Conservation (phyloP, 306 rosid genomes). For the Lathyrus oleraceus region DNA sequence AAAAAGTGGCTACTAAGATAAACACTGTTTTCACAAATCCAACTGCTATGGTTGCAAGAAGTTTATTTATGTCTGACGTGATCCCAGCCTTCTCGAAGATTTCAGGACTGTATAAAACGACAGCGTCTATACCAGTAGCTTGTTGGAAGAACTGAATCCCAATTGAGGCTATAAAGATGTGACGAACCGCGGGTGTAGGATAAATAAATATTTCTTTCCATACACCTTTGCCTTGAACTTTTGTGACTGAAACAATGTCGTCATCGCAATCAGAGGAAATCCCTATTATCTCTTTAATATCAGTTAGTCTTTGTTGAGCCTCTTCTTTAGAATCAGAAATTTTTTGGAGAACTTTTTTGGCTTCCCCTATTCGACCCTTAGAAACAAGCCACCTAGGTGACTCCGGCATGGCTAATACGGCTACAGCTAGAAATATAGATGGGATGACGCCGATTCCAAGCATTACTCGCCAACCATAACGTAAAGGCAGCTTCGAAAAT, state of each 20-base stretch:
- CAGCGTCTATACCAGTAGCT: constrained; percentile 68
- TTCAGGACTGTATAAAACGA: constrained; percentile 68
- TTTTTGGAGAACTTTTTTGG: constrained; percentile 51
- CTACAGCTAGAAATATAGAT: too few relatives aligned
- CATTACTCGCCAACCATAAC: constrained; percentile 73
- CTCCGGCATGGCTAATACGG: too few relatives aligned
- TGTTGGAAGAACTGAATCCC: constrained; percentile 77
- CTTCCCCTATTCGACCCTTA: constrained; percentile 65
- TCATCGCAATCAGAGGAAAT: constrained; percentile 56
- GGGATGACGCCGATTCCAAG: too few relatives aligned
- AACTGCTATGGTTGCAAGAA: constrained; percentile 39
- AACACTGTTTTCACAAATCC: too few relatives aligned
- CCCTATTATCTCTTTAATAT: constrained; percentile 59
- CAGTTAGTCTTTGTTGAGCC: constrained; percentile 42
- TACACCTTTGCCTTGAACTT: constrained; percentile 58
- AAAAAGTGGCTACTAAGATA: too few relatives aligned
- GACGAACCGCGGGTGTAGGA: constrained; percentile 61
- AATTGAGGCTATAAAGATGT: constrained; percentile 52
- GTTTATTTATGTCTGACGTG: constrained; percentile 17
- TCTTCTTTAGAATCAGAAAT: constrained; percentile 44
- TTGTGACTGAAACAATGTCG: constrained; percentile 36
- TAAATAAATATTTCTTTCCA: constrained; percentile 58
- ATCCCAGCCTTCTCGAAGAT: constrained; percentile 69
- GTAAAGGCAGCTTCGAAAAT: constrained; percentile 43
- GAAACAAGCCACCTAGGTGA: constrained; percentile 69